A percentile compares a stretch with the other conserved stretches of the same genome.
These are phyloP conservation scores for Paecilomyces variotii DNA, from an alignment of 2,329 filamentous ascomycete genomes.

Conservation along the genomic window DNA sequence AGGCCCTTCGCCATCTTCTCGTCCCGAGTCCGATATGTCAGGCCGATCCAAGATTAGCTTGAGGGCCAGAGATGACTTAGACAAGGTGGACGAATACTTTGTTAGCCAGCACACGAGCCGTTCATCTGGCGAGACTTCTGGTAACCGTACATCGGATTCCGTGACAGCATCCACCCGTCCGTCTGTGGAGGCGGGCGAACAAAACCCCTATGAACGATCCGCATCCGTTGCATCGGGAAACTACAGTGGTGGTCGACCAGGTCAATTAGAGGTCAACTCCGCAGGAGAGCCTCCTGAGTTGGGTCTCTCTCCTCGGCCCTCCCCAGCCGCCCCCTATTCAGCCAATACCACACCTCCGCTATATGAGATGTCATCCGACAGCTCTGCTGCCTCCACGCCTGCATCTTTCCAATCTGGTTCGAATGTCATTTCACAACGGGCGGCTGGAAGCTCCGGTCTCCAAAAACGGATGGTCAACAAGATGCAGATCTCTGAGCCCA, in stretches of 20 bases:
- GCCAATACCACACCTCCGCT: conserved; percentile 48
- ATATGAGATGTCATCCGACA: conserved; percentile 35
- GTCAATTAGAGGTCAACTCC: conserved; percentile 25
- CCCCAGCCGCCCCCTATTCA: conserved; percentile 41
- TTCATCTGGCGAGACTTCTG: conserved; percentile 16
- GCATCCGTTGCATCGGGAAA: conserved; percentile 32
- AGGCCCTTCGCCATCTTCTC: conserved; percentile 29
- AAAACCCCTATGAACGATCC: conserved; percentile 24
- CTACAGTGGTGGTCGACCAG: conserved; percentile 31
- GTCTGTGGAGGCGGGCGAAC: conserved; percentile 26
- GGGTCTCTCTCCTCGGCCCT: conserved; percentile 34
- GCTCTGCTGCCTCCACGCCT: conserved; percentile 28
- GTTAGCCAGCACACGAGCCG: conserved; percentile 22
- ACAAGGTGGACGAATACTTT: conserved; percentile 42
- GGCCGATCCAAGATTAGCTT: conserved; percentile 48
- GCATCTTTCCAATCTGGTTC: conserved; percentile 14
- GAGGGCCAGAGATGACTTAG: conserved; percentile 45
- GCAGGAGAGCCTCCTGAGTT: conserved; percentile 25
- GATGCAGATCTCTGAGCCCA: conserved; percentile 54
- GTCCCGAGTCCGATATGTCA: conserved; percentile 43
- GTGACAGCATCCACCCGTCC: conserved; percentile 28
- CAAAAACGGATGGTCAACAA: conserved; percentile 55
- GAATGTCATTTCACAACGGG: conserved; percentile 20
- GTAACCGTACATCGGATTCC: conserved; percentile 17
- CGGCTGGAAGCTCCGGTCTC: conserved; percentile 19